phyloP scores from a whole-genome alignment of 2,329 filamentous ascomycete species.

The Claviceps fusiformis region DNA sequence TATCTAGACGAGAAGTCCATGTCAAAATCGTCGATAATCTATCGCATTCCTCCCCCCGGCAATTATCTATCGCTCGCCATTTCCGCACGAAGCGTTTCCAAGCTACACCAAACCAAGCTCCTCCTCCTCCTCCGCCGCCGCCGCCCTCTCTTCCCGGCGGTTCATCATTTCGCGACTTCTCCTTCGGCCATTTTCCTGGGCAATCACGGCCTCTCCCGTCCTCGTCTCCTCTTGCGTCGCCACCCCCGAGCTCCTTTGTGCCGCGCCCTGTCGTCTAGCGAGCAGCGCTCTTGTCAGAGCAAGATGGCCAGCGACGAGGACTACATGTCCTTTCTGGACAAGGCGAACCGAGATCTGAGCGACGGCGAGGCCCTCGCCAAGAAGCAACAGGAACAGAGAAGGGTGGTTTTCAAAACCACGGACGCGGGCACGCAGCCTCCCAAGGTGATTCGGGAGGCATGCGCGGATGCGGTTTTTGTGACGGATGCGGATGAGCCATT shows the following conservation, averaged over 20 bases:
- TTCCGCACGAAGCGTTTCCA: not conserved
- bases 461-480: constrained; percentile 49
- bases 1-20: no score
- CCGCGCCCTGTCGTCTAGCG: not conserved
- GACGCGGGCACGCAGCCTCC: constrained; percentile 48
- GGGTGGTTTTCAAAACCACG: constrained; percentile 33
- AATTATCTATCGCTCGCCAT: no score
- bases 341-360: constrained; percentile 69
- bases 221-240: not conserved
- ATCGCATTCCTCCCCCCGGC: no score
- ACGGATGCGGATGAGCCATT: constrained; percentile 84
- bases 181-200: not conserved
- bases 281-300: not conserved
- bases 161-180: not conserved
- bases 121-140: not conserved
- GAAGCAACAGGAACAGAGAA: constrained; percentile 11
- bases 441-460: constrained; percentile 34
- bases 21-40: no score
- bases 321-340: constrained; percentile 74
- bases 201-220: not conserved
- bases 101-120: no score
- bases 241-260: constrained; percentile 8
- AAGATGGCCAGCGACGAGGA: constrained; percentile 65
- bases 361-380: constrained; percentile 19
- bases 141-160: not conserved